Base-by-base conservation (phyloP, 2,329 filamentous ascomycete species). In the Aspergillus sp. region DNA sequence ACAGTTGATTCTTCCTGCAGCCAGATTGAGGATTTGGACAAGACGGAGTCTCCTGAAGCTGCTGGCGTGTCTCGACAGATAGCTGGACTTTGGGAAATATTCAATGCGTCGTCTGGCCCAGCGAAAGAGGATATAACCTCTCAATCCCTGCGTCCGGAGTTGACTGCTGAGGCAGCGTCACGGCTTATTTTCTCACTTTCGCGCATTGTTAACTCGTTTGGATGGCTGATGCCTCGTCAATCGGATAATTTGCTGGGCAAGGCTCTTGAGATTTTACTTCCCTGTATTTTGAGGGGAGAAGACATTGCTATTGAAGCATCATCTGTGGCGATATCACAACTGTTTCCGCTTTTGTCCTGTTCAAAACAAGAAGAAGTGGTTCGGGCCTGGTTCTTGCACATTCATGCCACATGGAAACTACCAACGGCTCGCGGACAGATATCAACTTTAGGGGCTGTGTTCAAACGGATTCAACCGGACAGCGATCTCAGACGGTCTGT, bases 361-460 rank as follows among this genome's bases (percentile, higher is more conserved):
- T 16, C 34, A 3, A 55, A 57, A 31, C 55, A 60, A 36, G 43
- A 51, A n/a, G 41, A 51, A 13, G 53, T 58, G 3, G 46, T 65
- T 4, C 48, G 56, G 26, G 41, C 36, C 13, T 67, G 64, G 64
- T 53, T 67, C 34, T 48, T 55, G 17, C 47, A 58, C 32, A 53
- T 63, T 12, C 47, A 51, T 22, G 43, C 51, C 15, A 54, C 53
- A 29, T 55, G 55, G 44, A 57, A 57, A 32, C 43, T 56, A 15
- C 55, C 57, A 10, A 60, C 55, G 28, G 61, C 61, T 12, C 58
- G 59, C 16, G 64, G 64, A 7, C 61, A 66, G 33, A 61, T 68
- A 26, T 51, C 55, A 22, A 58, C 60, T 4, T 45, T 68, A 6
- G 61, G 63, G 4, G 48, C 54, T 11, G 55, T 60, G 19, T 67